These are phyloP conservation scores for Puccinia polysora DNA, from an alignment of 1,284 basidiomycete genomes.

Conservation along the genomic window DNA sequence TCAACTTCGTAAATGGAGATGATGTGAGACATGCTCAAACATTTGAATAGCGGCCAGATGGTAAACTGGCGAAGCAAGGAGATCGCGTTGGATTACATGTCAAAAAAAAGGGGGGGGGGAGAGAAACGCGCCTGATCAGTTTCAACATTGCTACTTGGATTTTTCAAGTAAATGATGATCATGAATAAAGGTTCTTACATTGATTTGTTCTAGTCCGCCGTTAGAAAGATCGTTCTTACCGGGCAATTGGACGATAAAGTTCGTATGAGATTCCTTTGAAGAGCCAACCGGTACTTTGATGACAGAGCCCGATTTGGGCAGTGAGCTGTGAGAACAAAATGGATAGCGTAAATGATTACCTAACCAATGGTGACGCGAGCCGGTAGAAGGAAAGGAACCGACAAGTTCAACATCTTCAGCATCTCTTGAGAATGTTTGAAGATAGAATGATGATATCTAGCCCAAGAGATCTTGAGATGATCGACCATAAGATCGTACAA, in stretches of 20 bases:
- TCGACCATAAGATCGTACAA: slow-evolving; percentile 90
- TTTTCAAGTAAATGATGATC: slow-evolving; percentile 44
- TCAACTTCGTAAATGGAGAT: slow-evolving; percentile 75
- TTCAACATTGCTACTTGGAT: slow-evolving; percentile 47
- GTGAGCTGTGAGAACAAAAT: not conserved
- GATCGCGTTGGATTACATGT: not conserved
- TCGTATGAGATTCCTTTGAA: slow-evolving; percentile 26
- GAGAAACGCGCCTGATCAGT: slow-evolving; percentile 56
- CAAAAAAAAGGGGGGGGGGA: slow-evolving; percentile 51
- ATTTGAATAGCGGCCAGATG: slow-evolving; percentile 95
- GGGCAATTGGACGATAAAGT: slow-evolving; percentile 34
- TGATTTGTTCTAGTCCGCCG: slow-evolving; percentile 33
- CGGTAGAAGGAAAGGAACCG: slow-evolving; percentile 47
- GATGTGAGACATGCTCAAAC: slow-evolving; percentile 87
- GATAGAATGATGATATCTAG: slow-evolving; percentile 53
- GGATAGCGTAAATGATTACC: not conserved
- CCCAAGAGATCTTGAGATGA: slow-evolving; percentile 63
- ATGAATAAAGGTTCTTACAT: no score
- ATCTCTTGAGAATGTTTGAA: slow-evolving; percentile 53
- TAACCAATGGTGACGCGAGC: not conserved
- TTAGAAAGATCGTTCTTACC: slow-evolving; percentile 28
- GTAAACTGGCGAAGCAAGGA: slow-evolving; percentile 61
- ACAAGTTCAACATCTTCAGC: slow-evolving; percentile 52
- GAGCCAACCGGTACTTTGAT: slow-evolving; percentile 32
- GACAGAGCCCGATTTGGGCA: slow-evolving; percentile 7